Base-by-base conservation (phyloP, 2,329 filamentous ascomycete species). In the Coleophoma cylindrospora region DNA sequence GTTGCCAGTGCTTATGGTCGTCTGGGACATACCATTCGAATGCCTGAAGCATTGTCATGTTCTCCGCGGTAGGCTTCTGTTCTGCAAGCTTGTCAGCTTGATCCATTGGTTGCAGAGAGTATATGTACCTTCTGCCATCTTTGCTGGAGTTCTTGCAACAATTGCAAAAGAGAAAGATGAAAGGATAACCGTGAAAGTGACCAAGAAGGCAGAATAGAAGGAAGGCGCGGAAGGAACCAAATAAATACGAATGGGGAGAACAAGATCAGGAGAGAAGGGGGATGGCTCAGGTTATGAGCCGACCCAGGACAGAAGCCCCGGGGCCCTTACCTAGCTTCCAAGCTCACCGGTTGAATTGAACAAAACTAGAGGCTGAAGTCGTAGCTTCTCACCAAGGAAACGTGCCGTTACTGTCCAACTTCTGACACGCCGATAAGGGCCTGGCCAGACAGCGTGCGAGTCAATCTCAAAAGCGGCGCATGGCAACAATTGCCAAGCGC, bases 11-110 rank as follows among this genome's bases (percentile, higher is more conserved):
- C 44, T 73, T 68, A 47, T 76, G 66, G 55, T 84, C 77, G 40
- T 76, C 75, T 2, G 83, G 81, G 4, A 81, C 74, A 61, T 89
- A 83, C 86, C 86, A 89, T 69, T 89, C 86, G 62, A 87, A 89
- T 12, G 74, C 80, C 65, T 89, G 84, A 57, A 89, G 76, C 68
- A 89, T 79, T 47, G 80, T 77, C 61, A 69, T 69, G 54, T 78
- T 78, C 60, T 75, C 70, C 13, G 68, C 65, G 1, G 71, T 66
- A 17, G 61, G 61, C 36, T 57, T 55, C 4, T 44, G 27, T 27
- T 27, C 27, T 27, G 27, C 27, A 27, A 10, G 27, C 27, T 27
- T 27, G 4, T 27, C 27, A 27, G 27, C 9, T 27, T 7, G 27
- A 2, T 10, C 3, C 27, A 27, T 27, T 6, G 27, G 27, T 27